These are phyloP conservation scores for Phlegmacium glaucopus DNA, from an alignment of 768 basidiomycete genomes.

Conservation along the genomic window DNA sequence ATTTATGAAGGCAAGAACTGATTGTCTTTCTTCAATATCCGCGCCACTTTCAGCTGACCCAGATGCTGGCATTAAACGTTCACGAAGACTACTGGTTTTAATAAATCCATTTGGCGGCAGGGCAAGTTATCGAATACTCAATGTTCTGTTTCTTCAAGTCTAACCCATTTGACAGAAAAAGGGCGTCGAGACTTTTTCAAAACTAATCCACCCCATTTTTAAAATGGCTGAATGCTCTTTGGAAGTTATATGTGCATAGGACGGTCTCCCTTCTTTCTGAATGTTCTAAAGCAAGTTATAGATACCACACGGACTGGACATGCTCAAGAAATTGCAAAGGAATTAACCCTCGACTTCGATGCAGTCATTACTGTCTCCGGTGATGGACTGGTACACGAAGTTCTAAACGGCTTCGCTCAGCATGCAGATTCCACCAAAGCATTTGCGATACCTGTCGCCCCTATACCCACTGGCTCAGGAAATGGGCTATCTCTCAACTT, in stretches of 20 bases:
- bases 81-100: conserved; percentile 59
- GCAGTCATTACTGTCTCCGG: conserved; percentile 76
- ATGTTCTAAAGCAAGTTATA: conserved; percentile 20
- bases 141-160: neutral
- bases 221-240: conserved; percentile 59
- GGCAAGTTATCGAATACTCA: conserved; percentile 38
- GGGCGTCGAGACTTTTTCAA: conserved; percentile 48
- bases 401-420: conserved; percentile 77
- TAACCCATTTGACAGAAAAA: conserved; percentile 48
- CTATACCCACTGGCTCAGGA: conserved; percentile 80
- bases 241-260: conserved; percentile 57
- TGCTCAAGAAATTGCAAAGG: conserved; percentile 60
- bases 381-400: conserved; percentile 81
- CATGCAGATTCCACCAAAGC: conserved; percentile 58
- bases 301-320: conserved; percentile 65
- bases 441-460: conserved; percentile 66
- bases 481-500: conserved; percentile 76
- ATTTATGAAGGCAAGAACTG: conserved; percentile 58
- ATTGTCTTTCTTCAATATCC: neutral
- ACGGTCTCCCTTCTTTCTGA: neutral
- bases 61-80: conserved; percentile 49
- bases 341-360: conserved; percentile 52
- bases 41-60: neutral
- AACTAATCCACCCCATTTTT: conserved; percentile 69
- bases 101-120: conserved; percentile 82